These are phyloP conservation scores for Vaccinium vitisidaea DNA, from an alignment of 148 eudicot species.

Conservation along the genomic window DNA sequence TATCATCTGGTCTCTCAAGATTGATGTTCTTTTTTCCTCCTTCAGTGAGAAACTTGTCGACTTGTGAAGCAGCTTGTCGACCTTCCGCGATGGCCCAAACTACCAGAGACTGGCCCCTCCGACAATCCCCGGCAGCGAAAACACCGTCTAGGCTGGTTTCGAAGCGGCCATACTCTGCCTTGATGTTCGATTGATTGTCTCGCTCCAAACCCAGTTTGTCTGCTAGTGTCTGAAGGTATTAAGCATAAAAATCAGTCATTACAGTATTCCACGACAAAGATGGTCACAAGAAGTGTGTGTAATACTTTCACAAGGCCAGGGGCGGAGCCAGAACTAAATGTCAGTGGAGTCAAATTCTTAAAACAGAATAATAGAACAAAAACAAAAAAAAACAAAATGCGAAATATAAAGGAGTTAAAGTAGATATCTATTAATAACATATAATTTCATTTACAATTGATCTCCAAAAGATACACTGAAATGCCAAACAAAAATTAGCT, in stretches of 20 bases:
- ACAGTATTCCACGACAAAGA: neutral
- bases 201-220: constrained; percentile 80
- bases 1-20: constrained; percentile 26
- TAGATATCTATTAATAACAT: no score
- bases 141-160: constrained; percentile 81
- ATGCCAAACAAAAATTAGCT: no score
- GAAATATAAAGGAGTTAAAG: no score
- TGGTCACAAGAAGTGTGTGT: neutral
- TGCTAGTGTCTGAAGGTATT: constrained; percentile 39
- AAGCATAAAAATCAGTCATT: constrained; percentile 23
- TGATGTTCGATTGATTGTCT: constrained; percentile 80
- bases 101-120: constrained; percentile 95
- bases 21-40: constrained; percentile 31
- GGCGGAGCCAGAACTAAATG: no score
- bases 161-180: constrained; percentile 37
- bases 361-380: no score
- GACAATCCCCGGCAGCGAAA: constrained; percentile 94
- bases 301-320: neutral
- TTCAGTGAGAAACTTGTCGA: constrained; percentile 66
- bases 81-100: constrained; percentile 97
- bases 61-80: constrained; percentile 84
- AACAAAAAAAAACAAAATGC: no score
- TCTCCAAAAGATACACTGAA: no score
- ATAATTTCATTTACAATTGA: no score
- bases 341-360: no score